phyloP scores from a whole-genome alignment of 2,329 filamentous ascomycete genomes.

The Neodidymelliopsis sp. region DNA sequence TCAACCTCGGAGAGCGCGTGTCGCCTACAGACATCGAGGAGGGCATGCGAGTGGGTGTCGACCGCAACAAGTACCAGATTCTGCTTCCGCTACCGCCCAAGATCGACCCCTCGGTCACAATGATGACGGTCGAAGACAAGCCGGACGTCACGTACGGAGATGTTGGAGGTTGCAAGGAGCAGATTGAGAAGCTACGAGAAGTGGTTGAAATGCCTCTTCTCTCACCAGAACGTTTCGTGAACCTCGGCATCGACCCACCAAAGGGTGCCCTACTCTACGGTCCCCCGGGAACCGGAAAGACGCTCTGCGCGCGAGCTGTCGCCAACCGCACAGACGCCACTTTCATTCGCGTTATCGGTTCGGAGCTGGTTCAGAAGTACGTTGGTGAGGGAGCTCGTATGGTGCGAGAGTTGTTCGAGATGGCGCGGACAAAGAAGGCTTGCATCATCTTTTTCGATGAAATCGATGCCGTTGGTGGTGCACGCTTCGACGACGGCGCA shows the following conservation, averaged over 20 bases:
- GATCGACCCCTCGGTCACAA: slow-evolving; percentile 98
- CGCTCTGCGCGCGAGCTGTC: slow-evolving; percentile 94
- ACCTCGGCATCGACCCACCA: slow-evolving; percentile 97
- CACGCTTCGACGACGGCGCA: slow-evolving; percentile 94
- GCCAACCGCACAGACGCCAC: slow-evolving; percentile 98
- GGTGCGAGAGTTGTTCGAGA: slow-evolving; percentile 98
- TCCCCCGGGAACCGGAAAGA: slow-evolving; percentile 98
- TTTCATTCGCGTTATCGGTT: slow-evolving; percentile 98
- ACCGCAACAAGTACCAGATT: slow-evolving; percentile 99
- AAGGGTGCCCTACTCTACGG: slow-evolving; percentile 97
- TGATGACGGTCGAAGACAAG: slow-evolving; percentile 99
- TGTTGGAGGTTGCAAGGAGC: slow-evolving; percentile 98
- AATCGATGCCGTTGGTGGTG: slow-evolving; percentile 94
- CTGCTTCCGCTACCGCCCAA: slow-evolving; percentile 94
- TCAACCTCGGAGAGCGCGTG: slow-evolving; percentile 95
- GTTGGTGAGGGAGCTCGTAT: slow-evolving; percentile 97
- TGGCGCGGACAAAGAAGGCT: slow-evolving; percentile 99
- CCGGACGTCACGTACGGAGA: slow-evolving; percentile 99
- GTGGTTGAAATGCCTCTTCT: slow-evolving; percentile 98
- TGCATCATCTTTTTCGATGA: slow-evolving; percentile 99
- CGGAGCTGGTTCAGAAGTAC: slow-evolving; percentile 98
- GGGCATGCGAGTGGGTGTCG: slow-evolving; percentile 97
- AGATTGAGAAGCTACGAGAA: slow-evolving; percentile 98
- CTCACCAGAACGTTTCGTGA: slow-evolving; percentile 96
- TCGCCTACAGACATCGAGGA: slow-evolving; percentile 99